Percentiles rank a stretch among this genome's conserved stretches.
These are phyloP conservation scores for Aaosphaeria pasadenensis DNA, from an alignment of 2,329 filamentous ascomycete species.

Conservation along the genomic window DNA sequence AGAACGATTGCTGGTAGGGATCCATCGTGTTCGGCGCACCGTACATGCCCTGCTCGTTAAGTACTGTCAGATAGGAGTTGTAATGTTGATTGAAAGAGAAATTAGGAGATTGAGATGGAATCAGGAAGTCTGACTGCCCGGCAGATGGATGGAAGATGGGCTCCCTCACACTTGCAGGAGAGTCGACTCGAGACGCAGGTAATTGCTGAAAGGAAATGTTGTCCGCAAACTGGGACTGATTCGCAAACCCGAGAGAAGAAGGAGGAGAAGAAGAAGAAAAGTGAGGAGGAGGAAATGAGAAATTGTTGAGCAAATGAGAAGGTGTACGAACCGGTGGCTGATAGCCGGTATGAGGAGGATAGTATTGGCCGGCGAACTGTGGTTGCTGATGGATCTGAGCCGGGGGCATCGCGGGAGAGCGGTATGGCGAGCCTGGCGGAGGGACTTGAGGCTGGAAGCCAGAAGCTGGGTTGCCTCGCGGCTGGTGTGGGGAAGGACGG, in stretches of 20 bases:
- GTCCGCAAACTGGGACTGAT: too few species aligned
- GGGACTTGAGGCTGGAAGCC: conserved; percentile 47
- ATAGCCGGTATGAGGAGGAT: conserved; percentile 52
- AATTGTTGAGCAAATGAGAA: conserved; percentile 32
- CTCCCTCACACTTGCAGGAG: too few species aligned
- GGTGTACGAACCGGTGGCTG: conserved; percentile 60
- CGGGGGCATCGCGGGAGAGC: conserved; percentile 56
- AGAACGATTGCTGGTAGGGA: conserved; percentile 37
- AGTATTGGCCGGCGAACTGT: conserved; percentile 43
- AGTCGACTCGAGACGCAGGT: neutral
- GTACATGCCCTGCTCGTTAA: conserved; percentile 63
- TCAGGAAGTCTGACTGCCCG: conserved; percentile 17
- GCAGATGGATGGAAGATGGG: too few species aligned
- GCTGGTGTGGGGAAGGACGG: conserved; percentile 51
- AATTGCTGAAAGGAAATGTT: conserved; percentile 10
- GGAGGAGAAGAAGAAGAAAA: conserved; percentile 11
- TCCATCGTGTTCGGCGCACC: conserved; percentile 50
- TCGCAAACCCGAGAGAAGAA: conserved; percentile 10
- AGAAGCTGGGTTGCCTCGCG: conserved; percentile 50
- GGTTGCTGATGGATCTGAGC: conserved; percentile 66
- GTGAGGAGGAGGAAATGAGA: neutral
- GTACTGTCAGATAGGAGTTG: conserved; percentile 67
- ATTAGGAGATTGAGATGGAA: conserved; percentile 46
- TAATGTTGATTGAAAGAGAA: conserved; percentile 67
- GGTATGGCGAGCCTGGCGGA: conserved; percentile 55